Evolutionary conservation across 495 filamentous ascomycete species (phyloP), one percentile per base, ranked within the genome.

Genomic region (Ascodesmis nigricans): DNA sequence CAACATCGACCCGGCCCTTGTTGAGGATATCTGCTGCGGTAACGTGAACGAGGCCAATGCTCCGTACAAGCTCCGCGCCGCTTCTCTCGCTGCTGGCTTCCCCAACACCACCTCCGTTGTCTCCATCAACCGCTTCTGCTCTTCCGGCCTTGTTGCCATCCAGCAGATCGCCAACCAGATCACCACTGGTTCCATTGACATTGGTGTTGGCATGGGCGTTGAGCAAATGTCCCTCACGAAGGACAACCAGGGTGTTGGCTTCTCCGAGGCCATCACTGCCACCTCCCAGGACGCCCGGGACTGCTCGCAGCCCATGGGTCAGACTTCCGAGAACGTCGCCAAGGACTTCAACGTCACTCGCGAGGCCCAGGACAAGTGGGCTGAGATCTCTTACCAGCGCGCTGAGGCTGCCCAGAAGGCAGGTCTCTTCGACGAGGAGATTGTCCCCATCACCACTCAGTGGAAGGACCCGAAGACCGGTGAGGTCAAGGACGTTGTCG

Each of bases 251-350:
- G 65, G 68, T 14, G 56, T 59, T 18, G 71, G 78, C 3, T 90
- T 92, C 62, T 71, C 79, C 52, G 72, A 73, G 29, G 70, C 73
- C 34, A 68, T 97, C 18, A 55, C 80, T 17, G 61, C 66, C 42
- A 67, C 65, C 49, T 61, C 53, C 39, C 77, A 78, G 50, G 82
- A 93, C 50, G 69, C 78, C 0, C 49, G 53, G 21, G 87, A 97
- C 56, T 90, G 81, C 63, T 67, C 79, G 67, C 71, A 84, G 64
- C 72, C 81, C 19, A 97, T 97, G 87, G 87, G 87, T 0, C 87
- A 91, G 69, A 97, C 87, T 0, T 80, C 73, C 7, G 87, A 97
- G 62, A 93, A 97, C 45, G 78, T 97, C n/a, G 79, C 70, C 29
- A 69, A 66, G 33, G 84, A 93, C 58, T 97, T 97, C 52, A 65